phyloP scores from a whole-genome alignment of 2,329 filamentous ascomycete species.

The Bipolaris bicolor region DNA sequence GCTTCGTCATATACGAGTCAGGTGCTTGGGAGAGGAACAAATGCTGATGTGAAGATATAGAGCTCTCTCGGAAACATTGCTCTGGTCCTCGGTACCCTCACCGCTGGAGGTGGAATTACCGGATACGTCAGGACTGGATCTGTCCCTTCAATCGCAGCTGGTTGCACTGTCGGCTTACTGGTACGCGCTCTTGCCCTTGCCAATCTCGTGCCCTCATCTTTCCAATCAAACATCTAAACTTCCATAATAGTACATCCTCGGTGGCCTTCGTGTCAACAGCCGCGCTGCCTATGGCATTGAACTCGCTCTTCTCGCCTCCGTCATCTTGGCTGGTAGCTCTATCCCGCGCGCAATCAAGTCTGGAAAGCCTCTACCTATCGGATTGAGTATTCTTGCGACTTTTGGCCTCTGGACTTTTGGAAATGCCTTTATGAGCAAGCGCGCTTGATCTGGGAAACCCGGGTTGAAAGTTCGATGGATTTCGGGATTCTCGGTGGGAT shows the following conservation, averaged over 20 bases:
- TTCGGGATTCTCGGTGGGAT: not conserved
- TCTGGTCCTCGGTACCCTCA: constrained; percentile 78
- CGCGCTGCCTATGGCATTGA: constrained; percentile 82
- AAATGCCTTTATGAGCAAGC: constrained; percentile 59
- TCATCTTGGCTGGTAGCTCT: constrained; percentile 82
- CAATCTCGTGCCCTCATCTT: not conserved
- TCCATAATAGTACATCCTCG: constrained; percentile 68
- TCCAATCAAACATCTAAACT: not conserved
- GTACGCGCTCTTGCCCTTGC: constrained; percentile 45
- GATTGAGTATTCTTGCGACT: constrained; percentile 77
- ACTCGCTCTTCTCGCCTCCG: constrained; percentile 82
- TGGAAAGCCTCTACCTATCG: constrained; percentile 81
- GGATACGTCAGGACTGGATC: constrained; percentile 87
- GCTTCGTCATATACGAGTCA: constrained; percentile 6
- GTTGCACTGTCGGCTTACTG: constrained; percentile 77
- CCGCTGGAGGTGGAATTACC: constrained; percentile 83
- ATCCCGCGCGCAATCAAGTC: constrained; percentile 85
- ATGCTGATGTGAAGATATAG: constrained; percentile 15
- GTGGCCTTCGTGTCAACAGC: constrained; percentile 79
- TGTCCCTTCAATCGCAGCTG: constrained; percentile 83
- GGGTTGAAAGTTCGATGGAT: not conserved
- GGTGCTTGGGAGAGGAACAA: not conserved
- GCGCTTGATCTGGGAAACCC: not conserved
- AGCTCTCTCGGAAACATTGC: constrained; percentile 65
- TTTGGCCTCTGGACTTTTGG: constrained; percentile 84